Percentiles rank a stretch among this genome's conserved stretches.
Evolutionary conservation across 306 rosid genomes (phyloP).

Genomic region (Cicer bijugum): DNA sequence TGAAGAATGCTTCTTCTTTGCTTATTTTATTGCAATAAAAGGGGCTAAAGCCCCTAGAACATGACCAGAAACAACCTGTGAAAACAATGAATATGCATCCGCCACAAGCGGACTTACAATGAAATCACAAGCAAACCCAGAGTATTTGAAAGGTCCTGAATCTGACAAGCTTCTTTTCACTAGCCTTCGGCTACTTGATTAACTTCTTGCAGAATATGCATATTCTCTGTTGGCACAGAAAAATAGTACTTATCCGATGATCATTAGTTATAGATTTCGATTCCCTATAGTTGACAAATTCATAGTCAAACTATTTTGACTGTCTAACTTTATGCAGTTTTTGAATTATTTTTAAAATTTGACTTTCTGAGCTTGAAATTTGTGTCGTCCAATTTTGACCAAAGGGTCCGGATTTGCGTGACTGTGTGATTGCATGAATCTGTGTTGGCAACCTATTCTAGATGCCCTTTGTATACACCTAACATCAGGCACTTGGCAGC

Average conservation of each 20-base stretch:
- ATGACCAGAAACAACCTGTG: background rate
- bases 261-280: background rate
- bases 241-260: slow-evolving; percentile 14
- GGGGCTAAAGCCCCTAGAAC: background rate
- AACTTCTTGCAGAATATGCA: background rate
- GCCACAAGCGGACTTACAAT: background rate
- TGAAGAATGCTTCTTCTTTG: background rate
- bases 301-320: background rate
- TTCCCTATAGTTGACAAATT: background rate
- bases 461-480: background rate
- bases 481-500: background rate
- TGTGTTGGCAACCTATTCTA: background rate
- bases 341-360: background rate
- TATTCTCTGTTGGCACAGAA: background rate
- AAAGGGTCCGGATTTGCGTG: background rate
- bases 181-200: background rate
- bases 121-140: background rate
- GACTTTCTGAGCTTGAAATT: background rate
- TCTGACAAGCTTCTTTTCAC: background rate
- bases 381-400: background rate
- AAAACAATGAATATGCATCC: background rate
- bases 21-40: background rate
- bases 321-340: background rate
- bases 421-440: background rate
- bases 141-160: background rate